Evolutionary conservation across 257 asterid genomes (phyloP).

Genomic region (Jasminum sambac): DNA sequence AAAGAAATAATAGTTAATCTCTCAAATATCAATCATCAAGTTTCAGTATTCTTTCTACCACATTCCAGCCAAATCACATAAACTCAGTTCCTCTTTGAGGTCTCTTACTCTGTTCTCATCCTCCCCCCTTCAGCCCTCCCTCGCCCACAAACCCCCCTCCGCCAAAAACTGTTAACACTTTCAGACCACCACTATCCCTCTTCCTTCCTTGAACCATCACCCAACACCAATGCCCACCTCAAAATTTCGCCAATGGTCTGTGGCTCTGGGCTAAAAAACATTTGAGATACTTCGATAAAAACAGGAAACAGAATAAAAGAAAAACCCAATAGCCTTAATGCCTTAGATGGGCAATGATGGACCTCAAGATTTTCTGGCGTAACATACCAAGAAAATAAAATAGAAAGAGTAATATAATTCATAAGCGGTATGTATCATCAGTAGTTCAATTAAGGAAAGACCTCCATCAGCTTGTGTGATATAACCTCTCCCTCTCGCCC

Average conservation of each 20-base stretch:
- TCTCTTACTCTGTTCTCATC: not conserved
- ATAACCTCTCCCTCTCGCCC: too few relatives aligned
- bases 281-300: not conserved
- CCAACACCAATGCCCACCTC: not conserved
- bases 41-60: not conserved
- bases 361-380: not conserved
- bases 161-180: not conserved
- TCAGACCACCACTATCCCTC: not conserved
- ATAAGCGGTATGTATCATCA: too few relatives aligned
- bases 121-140: not conserved
- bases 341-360: not conserved
- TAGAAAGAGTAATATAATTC: not conserved
- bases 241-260: not conserved
- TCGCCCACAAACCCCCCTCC: not conserved
- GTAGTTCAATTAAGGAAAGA: not conserved
- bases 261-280: not conserved
- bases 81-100: not conserved
- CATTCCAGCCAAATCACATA: not conserved
- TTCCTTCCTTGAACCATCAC: not conserved
- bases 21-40: not conserved
- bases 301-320: too few relatives aligned
- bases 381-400: not conserved
- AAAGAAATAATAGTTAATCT: not conserved
- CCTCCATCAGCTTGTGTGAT: not conserved
- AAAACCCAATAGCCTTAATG: not conserved